Conservation (phyloP, 148 eudicot species). For the Arctostaphylos glauca region DNA sequence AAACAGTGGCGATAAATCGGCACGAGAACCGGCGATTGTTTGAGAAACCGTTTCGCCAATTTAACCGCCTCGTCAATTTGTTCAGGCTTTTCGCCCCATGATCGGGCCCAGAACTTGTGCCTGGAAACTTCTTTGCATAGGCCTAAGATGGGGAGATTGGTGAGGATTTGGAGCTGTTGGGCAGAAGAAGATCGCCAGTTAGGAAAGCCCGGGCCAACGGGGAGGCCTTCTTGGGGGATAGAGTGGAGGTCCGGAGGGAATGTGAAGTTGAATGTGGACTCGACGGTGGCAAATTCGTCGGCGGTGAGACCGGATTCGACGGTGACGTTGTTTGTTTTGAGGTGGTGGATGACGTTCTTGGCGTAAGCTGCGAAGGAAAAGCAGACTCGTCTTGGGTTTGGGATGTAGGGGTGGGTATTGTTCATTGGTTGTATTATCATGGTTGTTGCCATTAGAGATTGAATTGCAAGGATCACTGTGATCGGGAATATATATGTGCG, state of each 20-base stretch:
- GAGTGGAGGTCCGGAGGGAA: constrained; percentile 79
- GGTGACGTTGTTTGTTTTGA: constrained; percentile 21
- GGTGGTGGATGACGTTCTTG: constrained; percentile 32
- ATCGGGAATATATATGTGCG: not conserved
- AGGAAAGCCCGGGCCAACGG: constrained; percentile 69
- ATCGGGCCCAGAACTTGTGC: constrained; percentile 40
- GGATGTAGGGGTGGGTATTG: not conserved
- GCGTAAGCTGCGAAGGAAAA: constrained; percentile 53
- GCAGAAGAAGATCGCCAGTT: constrained; percentile 71
- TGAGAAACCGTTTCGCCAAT: constrained; percentile 37
- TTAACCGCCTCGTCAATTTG: constrained; percentile 35
- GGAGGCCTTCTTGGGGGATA: constrained; percentile 63
- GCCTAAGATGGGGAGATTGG: constrained; percentile 41
- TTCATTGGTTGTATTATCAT: not conserved
- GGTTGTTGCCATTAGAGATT: constrained; percentile 7
- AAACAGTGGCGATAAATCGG: constrained; percentile 59
- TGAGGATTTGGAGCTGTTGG: constrained; percentile 52
- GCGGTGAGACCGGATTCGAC: constrained; percentile 49
- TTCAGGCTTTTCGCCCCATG: constrained; percentile 57
- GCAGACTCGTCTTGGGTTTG: constrained; percentile 34
- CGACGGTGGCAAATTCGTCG: constrained; percentile 46
- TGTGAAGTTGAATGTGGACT: constrained; percentile 36
- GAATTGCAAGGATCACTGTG: not conserved
- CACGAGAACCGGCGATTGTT: constrained; percentile 47
- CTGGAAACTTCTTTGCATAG: constrained; percentile 44